phyloP scores from a whole-genome alignment of 164 flowering plant genomes.

The Vitis labrusca region DNA sequence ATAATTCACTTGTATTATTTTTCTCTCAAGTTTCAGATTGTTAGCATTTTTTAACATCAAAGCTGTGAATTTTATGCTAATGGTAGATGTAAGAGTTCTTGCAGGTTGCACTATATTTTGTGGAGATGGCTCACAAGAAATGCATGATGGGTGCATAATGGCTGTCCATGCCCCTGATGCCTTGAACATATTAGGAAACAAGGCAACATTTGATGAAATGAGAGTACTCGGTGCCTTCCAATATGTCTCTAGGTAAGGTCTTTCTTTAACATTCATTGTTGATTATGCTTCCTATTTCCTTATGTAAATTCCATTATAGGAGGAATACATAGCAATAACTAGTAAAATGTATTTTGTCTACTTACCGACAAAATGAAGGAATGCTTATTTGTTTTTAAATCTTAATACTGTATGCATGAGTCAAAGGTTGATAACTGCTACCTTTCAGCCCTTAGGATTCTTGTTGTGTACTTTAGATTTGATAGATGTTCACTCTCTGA shows the following conservation, averaged over 20 bases:
- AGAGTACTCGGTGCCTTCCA: constrained; percentile 90
- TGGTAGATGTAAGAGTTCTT: not conserved
- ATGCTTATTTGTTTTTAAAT: too few relatives aligned
- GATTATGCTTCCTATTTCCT: too few relatives aligned
- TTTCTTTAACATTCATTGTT: not conserved
- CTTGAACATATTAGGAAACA: constrained; percentile 52
- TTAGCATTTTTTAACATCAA: too few relatives aligned
- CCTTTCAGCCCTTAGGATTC: not conserved
- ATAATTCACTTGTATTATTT: too few relatives aligned
- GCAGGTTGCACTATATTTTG: constrained; percentile 63
- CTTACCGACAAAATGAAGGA: too few relatives aligned
- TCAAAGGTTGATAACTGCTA: not conserved
- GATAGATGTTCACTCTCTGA: not conserved
- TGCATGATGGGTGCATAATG: constrained; percentile 55
- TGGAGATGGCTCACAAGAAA: constrained; percentile 53
- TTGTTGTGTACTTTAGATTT: not conserved
- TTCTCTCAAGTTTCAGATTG: too few relatives aligned
- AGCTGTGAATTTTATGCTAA: not conserved
- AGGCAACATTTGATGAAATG: constrained; percentile 71
- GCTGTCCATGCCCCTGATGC: constrained; percentile 89
- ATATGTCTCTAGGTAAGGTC: constrained; percentile 67
- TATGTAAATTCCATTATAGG: too few relatives aligned
- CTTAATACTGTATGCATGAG: too few relatives aligned
- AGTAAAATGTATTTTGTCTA: too few relatives aligned
- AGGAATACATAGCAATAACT: too few relatives aligned